A percentile compares a stretch with the other conserved stretches of the same genome.
Evolutionary conservation across 2,329 filamentous ascomycete genomes (phyloP).

Genomic region (Lachnellula arida): DNA sequence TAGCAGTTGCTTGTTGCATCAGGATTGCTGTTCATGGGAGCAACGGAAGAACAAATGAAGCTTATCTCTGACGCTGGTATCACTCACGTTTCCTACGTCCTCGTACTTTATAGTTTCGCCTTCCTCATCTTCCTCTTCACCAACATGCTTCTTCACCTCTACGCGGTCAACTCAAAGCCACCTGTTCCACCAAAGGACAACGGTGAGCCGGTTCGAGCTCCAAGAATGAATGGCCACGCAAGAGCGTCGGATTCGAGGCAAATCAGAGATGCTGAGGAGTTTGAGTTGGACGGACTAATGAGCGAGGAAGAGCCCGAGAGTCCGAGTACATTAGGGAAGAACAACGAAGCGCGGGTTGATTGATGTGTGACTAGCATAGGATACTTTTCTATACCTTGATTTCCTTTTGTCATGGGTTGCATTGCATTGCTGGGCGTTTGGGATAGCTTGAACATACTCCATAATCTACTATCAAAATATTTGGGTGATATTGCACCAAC

Average conservation of each 20-base stretch:
- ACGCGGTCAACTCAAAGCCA: slow-evolving; percentile 56
- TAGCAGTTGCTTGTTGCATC: slow-evolving; percentile 78
- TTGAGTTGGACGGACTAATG: slow-evolving; percentile 86
- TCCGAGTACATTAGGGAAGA: slow-evolving; percentile 45
- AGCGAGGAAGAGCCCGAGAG: slow-evolving; percentile 71
- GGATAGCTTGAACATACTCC: not conserved
- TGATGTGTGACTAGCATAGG: not conserved
- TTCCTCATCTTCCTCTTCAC: slow-evolving; percentile 89
- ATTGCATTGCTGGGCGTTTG: not conserved
- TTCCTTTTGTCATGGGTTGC: not conserved
- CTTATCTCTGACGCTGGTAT: slow-evolving; percentile 69
- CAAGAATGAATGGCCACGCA: slow-evolving; percentile 32
- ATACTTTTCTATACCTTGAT: not conserved
- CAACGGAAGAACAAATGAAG: slow-evolving; percentile 92
- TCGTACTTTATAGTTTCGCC: slow-evolving; percentile 85
- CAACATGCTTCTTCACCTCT: slow-evolving; percentile 80
- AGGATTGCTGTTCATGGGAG: slow-evolving; percentile 95
- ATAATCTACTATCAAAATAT: too few relatives aligned
- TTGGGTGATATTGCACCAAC: too few relatives aligned
- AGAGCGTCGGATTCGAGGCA: slow-evolving; percentile 47
- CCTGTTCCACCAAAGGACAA: slow-evolving; percentile 31
- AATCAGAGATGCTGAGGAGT: slow-evolving; percentile 80
- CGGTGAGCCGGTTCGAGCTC: slow-evolving; percentile 17
- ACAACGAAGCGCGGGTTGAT: slow-evolving; percentile 33
- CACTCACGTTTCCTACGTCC: slow-evolving; percentile 85